A percentile compares a stretch with the other conserved stretches of the same genome.
phyloP scores from a whole-genome alignment of 2,329 filamentous ascomycete genomes.

The Metarhizium robertsii region DNA sequence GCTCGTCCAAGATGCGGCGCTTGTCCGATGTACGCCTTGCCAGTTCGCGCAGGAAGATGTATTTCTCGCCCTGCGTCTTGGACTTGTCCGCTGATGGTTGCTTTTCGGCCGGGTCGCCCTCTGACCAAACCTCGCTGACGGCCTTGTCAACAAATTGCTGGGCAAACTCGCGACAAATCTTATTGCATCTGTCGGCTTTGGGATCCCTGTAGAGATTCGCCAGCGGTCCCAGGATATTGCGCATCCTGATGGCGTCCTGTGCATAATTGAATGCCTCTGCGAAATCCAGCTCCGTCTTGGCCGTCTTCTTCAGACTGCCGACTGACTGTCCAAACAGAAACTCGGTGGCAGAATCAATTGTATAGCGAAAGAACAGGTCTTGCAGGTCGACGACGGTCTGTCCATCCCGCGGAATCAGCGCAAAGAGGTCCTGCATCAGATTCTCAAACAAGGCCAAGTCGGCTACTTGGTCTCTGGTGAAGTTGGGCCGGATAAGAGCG shows the following conservation, averaged over 20 bases:
- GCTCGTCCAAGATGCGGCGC: conserved; percentile 16
- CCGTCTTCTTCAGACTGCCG: conserved; percentile 24
- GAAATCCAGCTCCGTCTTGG: background rate
- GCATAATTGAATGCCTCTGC: conserved; percentile 1
- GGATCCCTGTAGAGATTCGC: conserved; percentile 49
- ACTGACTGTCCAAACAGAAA: conserved; percentile 54
- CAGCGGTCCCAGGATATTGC: conserved; percentile 34
- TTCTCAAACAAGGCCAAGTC: conserved; percentile 28
- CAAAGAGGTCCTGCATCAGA: conserved; percentile 15
- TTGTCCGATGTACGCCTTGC: conserved; percentile 22
- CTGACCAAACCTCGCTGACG: conserved; percentile 33
- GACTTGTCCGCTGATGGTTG: conserved; percentile 8
- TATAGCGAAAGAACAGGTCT: conserved; percentile 37
- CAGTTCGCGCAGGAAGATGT: conserved; percentile 23
- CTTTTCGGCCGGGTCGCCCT: conserved; percentile 29
- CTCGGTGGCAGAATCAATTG: conserved; percentile 38
- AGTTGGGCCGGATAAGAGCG: conserved; percentile 29
- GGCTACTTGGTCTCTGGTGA: conserved; percentile 31
- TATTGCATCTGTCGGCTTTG: conserved; percentile 55
- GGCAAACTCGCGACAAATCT: conserved; percentile 1
- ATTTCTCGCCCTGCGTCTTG: conserved; percentile 10
- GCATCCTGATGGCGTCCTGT: conserved; percentile 15
- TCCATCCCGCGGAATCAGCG: conserved; percentile 23
- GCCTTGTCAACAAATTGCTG: conserved; percentile 55
- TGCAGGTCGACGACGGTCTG: conserved; percentile 31